Conservation (phyloP, 2,329 filamentous ascomycete genomes). For the Colletotrichum falcatum region DNA sequence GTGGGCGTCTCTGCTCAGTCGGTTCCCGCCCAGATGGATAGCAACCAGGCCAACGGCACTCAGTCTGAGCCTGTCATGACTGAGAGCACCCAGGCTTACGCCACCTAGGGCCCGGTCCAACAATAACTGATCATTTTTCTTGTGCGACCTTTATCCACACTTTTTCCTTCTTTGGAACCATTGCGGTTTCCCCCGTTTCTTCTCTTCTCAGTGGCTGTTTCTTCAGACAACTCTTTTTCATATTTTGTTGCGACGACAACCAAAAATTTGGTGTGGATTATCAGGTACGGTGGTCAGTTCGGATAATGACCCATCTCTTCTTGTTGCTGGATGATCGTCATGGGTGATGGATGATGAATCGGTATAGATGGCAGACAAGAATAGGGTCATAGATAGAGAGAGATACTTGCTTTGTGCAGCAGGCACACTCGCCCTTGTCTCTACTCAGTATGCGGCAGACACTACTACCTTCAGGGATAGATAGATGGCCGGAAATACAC, state of each 20-base stretch:
- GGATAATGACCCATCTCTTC: constrained; percentile 7
- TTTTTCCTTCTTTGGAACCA: background rate
- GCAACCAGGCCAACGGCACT: constrained; percentile 17
- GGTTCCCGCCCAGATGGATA: background rate
- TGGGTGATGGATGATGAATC: constrained; percentile 17
- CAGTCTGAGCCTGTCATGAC: constrained; percentile 36
- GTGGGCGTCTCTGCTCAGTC: background rate
- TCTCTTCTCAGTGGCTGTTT: constrained; percentile 8
- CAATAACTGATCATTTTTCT: background rate
- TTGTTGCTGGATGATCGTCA: constrained; percentile 17
- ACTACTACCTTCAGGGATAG: constrained; percentile 14
- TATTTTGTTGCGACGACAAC: constrained; percentile 7
- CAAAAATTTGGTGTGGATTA: constrained; percentile 20
- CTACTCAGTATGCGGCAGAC: constrained; percentile 25
- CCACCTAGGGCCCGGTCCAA: background rate
- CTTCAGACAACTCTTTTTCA: constrained; percentile 1
- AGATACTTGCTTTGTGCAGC: constrained; percentile 24
- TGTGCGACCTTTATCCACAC: background rate
- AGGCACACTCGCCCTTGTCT: constrained; percentile 17
- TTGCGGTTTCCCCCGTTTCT: constrained; percentile 4
- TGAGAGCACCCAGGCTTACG: constrained; percentile 17
- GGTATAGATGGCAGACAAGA: constrained; percentile 13
- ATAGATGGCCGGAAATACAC: constrained; percentile 30
- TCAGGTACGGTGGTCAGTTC: constrained; percentile 13
- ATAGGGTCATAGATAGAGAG: constrained; percentile 19